Evolutionary conservation across 2,329 filamentous ascomycete genomes (phyloP).

Genomic region (Ophiostoma novo-ulmi): DNA sequence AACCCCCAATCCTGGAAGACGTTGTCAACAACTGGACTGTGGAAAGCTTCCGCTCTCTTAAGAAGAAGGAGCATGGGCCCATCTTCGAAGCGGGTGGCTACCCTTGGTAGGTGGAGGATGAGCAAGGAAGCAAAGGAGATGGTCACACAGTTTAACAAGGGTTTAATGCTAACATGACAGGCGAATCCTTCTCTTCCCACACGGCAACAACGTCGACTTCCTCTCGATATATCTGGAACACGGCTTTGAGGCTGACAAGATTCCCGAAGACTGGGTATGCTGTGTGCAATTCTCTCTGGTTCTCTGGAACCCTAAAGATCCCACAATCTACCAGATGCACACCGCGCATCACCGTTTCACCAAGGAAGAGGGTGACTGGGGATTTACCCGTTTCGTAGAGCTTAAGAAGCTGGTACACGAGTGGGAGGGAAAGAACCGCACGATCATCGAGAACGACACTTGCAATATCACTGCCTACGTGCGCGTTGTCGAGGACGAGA

Average conservation of each 20-base stretch:
- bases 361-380: constrained; percentile 95
- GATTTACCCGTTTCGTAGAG: constrained; percentile 94
- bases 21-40: constrained; percentile 80
- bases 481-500: constrained; percentile 77
- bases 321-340: constrained; percentile 75
- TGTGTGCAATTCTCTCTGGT: constrained; percentile 95
- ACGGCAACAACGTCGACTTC: constrained; percentile 88
- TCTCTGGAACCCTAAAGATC: constrained; percentile 89
- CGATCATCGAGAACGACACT: constrained; percentile 69
- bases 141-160: neutral
- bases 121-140: neutral
- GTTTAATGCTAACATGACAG: constrained; percentile 38
- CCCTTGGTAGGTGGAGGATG: constrained; percentile 62
- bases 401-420: constrained; percentile 76
- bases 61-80: constrained; percentile 81
- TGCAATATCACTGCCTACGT: constrained; percentile 81
- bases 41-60: constrained; percentile 69
- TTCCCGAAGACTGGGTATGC: constrained; percentile 91
- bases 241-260: constrained; percentile 68
- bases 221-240: constrained; percentile 96
- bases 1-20: constrained; percentile 75
- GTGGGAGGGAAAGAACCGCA: constrained; percentile 60
- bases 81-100: constrained; percentile 78
- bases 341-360: constrained; percentile 93
- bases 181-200: constrained; percentile 93